Base-by-base conservation (phyloP, 1,139 yeast species). In the Zygoascus meyerae region DNA sequence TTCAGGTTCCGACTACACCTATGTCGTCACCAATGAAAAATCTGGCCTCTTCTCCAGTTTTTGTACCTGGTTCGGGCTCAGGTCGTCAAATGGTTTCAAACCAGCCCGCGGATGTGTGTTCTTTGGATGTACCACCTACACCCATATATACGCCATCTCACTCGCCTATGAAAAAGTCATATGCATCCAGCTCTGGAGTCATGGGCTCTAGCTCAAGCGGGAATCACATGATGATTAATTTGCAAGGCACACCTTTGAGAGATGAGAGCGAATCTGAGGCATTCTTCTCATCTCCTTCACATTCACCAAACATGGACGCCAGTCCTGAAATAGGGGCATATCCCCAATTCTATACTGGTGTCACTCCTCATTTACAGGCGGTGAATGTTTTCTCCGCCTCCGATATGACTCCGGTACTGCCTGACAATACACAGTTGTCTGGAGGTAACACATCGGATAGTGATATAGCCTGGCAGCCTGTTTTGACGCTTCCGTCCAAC, bases 401-500 rank as follows among this genome's bases (percentile, higher is more conserved):
- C 12, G 46, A 53, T 11, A 36, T 31, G 36, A 35, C 33, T 14
- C 29, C 35, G 11, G 34, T 35, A 8, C 16, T 30, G 10, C 40
- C 17, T 9, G 57, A 54, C 32, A 48, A 50, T 17, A 34, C 44
- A 8, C 35, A 33, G 12, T 5, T 17, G 5, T 31, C 41, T 6
- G 43, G 35, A 18, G 32, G 37, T 32, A 36, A 28, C 29, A 32
- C 43, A 11, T 35, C 39, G 29, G 39, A 35, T 15, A 31, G 42
- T 14, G 45, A 42, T 31, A 56, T 66, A 46, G 58, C 62, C 17
- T 67, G 71, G 71, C 67, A 64, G 49, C 70, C 69, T 0, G 58
- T 66, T 9, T 52, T 66, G 31, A 66, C 67, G 7, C 62, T 63
- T 3, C 69, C 69, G 5, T 51, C 52, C 30, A 57, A 62, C 45